Evolutionary conservation across 208 protist genomes (phyloP).

Genomic region (Crithidia brevicula): DNA sequence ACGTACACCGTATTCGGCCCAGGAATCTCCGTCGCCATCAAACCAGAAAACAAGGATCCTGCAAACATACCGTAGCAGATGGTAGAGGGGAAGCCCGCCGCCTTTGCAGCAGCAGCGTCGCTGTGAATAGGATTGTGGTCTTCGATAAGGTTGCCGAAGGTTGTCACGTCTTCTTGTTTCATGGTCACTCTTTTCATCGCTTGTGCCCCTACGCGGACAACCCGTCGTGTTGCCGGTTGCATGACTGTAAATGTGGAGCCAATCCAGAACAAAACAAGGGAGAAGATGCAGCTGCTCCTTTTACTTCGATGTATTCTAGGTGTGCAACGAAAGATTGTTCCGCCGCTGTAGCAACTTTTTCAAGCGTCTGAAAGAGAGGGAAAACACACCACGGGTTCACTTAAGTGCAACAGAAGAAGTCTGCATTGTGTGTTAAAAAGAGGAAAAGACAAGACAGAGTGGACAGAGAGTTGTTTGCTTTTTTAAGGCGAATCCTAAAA

Average conservation of each 20-base stretch:
- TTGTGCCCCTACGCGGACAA: constrained; percentile 72
- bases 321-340: too few relatives aligned
- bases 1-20: constrained; percentile 88
- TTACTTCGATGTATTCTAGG: too few relatives aligned
- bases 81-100: constrained; percentile 71
- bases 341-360: too few relatives aligned
- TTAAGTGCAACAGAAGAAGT: too few relatives aligned
- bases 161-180: constrained; percentile 53
- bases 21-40: constrained; percentile 84
- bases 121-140: constrained; percentile 90
- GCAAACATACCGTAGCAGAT: constrained; percentile 90
- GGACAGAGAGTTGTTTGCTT: too few relatives aligned
- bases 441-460: too few relatives aligned
- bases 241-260: constrained; percentile 12
- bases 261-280: too few relatives aligned
- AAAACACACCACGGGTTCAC: too few relatives aligned
- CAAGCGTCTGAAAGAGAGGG: too few relatives aligned
- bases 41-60: constrained; percentile 82
- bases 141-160: constrained; percentile 78
- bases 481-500: too few relatives aligned
- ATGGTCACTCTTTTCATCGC: constrained; percentile 56
- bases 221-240: constrained; percentile 21
- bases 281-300: too few relatives aligned
- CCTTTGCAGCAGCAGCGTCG: constrained; percentile 62
- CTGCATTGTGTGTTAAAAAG: too few relatives aligned